Percentiles rank a stretch among this genome's conserved stretches.
phyloP scores from a whole-genome alignment of 257 asterid genomes.

The Lycium barbarum region DNA sequence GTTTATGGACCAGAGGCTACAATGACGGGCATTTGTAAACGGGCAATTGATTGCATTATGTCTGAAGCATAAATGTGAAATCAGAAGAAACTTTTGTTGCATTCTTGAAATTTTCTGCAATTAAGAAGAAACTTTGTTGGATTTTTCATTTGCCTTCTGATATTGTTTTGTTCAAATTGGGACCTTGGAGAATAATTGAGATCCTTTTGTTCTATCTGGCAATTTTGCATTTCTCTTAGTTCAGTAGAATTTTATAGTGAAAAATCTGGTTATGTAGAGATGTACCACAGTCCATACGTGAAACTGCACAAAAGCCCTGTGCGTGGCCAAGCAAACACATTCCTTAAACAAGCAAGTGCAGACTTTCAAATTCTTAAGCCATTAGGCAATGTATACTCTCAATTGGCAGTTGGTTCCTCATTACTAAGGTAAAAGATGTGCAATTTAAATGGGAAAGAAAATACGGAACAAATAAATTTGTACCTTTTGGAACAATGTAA shows the following conservation, averaged over 20 bases:
- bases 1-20: slow-evolving; percentile 94
- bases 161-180: not conserved
- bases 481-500: too few relatives aligned
- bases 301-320: too few relatives aligned
- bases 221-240: not conserved
- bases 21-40: slow-evolving; percentile 88
- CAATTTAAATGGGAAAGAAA: too few relatives aligned
- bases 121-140: slow-evolving; percentile 2
- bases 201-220: not conserved
- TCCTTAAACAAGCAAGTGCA: too few relatives aligned
- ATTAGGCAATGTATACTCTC: too few relatives aligned
- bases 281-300: too few relatives aligned
- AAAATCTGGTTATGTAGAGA: not conserved
- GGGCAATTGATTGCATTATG: slow-evolving; percentile 80
- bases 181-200: not conserved
- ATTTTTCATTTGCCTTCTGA: not conserved
- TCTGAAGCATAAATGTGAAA: slow-evolving; percentile 51
- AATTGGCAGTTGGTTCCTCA: too few relatives aligned
- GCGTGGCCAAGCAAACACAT: too few relatives aligned
- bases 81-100: not conserved
- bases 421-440: too few relatives aligned
- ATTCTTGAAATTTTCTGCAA: slow-evolving; percentile 13
- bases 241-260: not conserved
- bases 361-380: too few relatives aligned
- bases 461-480: too few relatives aligned